Conservation (phyloP, 78 protist species). For the Dictyostelium citrinum region DNA sequence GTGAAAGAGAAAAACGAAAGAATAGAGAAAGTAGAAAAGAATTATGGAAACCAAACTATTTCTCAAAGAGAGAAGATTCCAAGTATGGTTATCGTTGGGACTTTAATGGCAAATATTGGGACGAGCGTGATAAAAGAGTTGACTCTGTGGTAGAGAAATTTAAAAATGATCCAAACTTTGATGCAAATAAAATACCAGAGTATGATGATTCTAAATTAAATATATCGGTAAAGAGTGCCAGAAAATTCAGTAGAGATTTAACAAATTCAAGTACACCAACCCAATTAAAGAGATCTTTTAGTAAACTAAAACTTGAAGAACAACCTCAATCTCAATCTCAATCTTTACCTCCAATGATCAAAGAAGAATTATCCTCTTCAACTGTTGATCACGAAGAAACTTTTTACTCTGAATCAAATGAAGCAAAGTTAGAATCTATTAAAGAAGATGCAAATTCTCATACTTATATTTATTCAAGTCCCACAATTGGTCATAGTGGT, state of each 20-base stretch:
- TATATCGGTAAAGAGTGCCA: not conserved
- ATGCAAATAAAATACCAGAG: not conserved
- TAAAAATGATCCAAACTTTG: not conserved
- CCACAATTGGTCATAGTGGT: constrained; percentile 4
- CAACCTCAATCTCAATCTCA: not conserved
- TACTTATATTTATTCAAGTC: constrained; percentile 9
- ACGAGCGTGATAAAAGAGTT: constrained; percentile 49
- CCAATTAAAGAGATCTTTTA: not conserved
- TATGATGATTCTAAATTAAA: not conserved
- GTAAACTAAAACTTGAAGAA: not conserved
- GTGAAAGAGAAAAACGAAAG: constrained; percentile 58
- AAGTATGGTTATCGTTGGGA: constrained; percentile 61
- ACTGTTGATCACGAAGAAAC: not conserved
- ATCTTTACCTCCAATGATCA: not conserved
- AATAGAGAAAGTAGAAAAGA: constrained; percentile 25
- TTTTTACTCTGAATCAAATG: not conserved
- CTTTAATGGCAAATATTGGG: constrained; percentile 50
- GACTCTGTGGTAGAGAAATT: not conserved
- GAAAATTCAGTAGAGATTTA: not conserved
- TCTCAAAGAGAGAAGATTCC: constrained; percentile 20
- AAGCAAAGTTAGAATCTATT: not conserved
- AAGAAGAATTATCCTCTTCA: not conserved
- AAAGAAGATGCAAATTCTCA: constrained; percentile 15
- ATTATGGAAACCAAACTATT: constrained; percentile 46
- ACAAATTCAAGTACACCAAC: constrained; percentile 4